A percentile compares a stretch with the other conserved stretches of the same genome.
Evolutionary conservation across 2,329 filamentous ascomycete species (phyloP).

Genomic region (Purpureocillium takamizusanense): DNA sequence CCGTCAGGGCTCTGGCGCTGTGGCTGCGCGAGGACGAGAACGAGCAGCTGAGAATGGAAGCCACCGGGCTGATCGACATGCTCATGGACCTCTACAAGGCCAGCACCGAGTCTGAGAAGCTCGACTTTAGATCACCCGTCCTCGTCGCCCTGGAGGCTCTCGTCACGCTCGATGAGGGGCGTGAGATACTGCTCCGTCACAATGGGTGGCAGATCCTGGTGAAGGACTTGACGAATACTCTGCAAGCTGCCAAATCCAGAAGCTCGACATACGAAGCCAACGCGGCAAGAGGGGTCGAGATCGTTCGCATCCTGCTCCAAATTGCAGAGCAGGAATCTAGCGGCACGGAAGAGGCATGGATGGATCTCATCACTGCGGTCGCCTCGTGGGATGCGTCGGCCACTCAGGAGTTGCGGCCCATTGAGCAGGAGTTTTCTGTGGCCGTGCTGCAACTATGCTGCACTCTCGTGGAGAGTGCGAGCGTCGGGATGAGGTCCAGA

Average conservation of each 20-base stretch:
- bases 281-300: conserved; percentile 41
- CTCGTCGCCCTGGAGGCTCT: conserved; percentile 53
- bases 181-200: conserved; percentile 37
- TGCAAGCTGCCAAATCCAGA: conserved; percentile 21
- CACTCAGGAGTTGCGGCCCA: conserved; percentile 10
- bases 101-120: conserved; percentile 15
- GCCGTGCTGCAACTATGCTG: conserved; percentile 47
- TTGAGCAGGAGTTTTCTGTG: conserved; percentile 39
- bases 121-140: conserved; percentile 49
- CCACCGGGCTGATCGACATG: conserved; percentile 52
- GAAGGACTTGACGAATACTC: conserved; percentile 37
- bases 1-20: conserved; percentile 47
- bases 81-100: conserved; percentile 51
- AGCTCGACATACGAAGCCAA: conserved; percentile 16
- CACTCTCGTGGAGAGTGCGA: conserved; percentile 38
- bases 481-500: conserved; percentile 35
- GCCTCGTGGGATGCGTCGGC: conserved; percentile 37
- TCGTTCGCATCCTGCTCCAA: conserved; percentile 45
- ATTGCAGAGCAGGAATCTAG: conserved; percentile 37
- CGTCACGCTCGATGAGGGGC: conserved; percentile 36
- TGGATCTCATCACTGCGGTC: conserved; percentile 41
- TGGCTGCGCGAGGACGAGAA: conserved; percentile 66
- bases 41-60: conserved; percentile 45
- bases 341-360: conserved; percentile 44
- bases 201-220: conserved; percentile 45